Percentiles rank a stretch among this genome's conserved stretches.
These are phyloP conservation scores for Otatea glauca DNA, from an alignment of 176 grass and related monocot species.

Conservation along the genomic window DNA sequence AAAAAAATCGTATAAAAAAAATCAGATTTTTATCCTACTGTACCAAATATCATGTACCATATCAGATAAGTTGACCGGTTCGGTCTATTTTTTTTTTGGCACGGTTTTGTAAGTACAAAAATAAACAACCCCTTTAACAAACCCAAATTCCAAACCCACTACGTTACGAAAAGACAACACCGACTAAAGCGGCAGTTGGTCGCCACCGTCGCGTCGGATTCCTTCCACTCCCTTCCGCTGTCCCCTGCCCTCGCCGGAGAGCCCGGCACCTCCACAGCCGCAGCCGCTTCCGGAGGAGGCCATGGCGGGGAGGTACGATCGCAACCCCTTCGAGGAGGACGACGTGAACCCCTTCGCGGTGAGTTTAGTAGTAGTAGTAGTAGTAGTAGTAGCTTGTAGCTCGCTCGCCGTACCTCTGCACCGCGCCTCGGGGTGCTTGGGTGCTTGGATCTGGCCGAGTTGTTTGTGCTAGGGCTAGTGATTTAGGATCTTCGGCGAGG, in stretches of 20 bases:
- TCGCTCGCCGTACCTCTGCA: background rate
- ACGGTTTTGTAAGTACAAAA: no score
- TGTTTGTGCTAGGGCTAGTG: background rate
- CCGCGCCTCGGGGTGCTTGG: background rate
- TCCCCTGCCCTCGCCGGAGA: constrained; percentile 46
- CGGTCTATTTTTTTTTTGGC: no score
- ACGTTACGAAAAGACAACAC: no score
- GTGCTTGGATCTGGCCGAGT: constrained; percentile 29
- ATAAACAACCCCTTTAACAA: no score
- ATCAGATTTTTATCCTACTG: no score
- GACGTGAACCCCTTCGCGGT: constrained; percentile 95
- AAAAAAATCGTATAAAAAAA: no score
- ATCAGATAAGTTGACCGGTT: no score
- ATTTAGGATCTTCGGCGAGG: constrained; percentile 1
- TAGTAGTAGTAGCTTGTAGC: background rate
- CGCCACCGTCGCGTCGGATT: no score
- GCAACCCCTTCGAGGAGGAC: constrained; percentile 92
- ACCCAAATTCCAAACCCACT: no score
- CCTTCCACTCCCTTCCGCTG: no score
- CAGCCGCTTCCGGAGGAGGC: background rate
- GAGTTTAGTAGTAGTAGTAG: constrained; percentile 18
- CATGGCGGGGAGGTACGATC: constrained; percentile 94
- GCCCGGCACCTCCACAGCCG: background rate
- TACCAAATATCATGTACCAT: no score
- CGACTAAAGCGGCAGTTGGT: no score